phyloP scores from a whole-genome alignment of 1,284 basidiomycete species.

The Cryptococcus sp. region DNA sequence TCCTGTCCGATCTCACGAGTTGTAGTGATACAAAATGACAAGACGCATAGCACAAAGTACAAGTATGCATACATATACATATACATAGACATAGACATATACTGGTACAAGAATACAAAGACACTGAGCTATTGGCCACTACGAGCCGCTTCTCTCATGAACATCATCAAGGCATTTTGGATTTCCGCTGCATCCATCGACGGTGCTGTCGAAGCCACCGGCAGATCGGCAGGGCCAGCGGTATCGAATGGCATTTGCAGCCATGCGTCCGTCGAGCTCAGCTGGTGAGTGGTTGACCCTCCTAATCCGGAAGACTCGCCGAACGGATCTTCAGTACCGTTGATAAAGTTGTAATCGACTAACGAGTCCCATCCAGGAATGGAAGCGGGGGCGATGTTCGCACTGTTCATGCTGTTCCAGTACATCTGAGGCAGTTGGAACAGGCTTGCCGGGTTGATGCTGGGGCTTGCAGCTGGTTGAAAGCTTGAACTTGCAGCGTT shows the following conservation, averaged over 20 bases:
- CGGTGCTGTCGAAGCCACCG: background rate
- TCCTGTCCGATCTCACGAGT: conserved; percentile 6
- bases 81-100: background rate
- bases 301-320: background rate
- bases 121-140: background rate
- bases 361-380: too few relatives aligned
- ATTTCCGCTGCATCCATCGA: background rate
- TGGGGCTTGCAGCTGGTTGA: background rate
- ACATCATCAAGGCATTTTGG: conserved; percentile 13
- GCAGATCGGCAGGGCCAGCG: too few relatives aligned
- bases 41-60: too few relatives aligned
- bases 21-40: background rate
- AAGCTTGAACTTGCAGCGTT: conserved; percentile 1
- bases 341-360: too few relatives aligned
- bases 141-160: conserved; percentile 13
- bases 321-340: too few relatives aligned
- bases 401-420: conserved; percentile 39
- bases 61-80: too few relatives aligned
- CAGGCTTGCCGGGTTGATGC: conserved; percentile 13
- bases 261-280: background rate
- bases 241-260: too few relatives aligned
- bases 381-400: background rate
- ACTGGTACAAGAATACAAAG: background rate
- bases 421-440: conserved; percentile 43
- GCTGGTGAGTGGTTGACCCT: background rate